These are phyloP conservation scores for Fragaria ananassa DNA, from an alignment of 306 rosid genomes.

Conservation along the genomic window DNA sequence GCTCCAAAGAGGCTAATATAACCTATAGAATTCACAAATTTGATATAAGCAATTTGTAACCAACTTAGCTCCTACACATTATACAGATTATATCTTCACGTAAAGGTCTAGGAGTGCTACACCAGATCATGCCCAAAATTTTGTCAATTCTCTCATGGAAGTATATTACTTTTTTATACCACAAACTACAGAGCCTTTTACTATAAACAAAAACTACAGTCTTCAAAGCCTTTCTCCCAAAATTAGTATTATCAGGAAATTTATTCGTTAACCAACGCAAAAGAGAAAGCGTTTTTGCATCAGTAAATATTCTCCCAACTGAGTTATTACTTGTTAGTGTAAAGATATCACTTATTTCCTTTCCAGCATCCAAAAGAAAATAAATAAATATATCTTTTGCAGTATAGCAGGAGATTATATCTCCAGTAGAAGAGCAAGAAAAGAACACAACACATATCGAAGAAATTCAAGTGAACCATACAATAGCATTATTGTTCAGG, in stretches of 20 bases:
- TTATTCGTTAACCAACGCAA: background rate
- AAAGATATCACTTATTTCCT: background rate
- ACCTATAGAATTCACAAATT: slow-evolving; percentile 47
- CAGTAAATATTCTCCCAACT: background rate
- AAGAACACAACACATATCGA: background rate
- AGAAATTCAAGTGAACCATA: background rate
- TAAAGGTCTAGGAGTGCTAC: background rate
- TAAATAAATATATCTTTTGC: background rate
- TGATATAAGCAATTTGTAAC: background rate
- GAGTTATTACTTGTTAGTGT: background rate
- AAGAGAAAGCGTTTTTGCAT: background rate
- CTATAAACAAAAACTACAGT: background rate
- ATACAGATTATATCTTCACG: background rate
- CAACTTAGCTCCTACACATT: background rate
- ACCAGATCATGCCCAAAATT: background rate
- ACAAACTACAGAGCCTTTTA: background rate
- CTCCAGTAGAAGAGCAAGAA: background rate
- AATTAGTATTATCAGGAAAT: background rate
- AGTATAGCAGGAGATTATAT: background rate
- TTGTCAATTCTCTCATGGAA: background rate
- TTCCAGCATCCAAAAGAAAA: background rate
- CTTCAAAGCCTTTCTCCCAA: background rate
- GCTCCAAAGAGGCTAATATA: slow-evolving; percentile 86
- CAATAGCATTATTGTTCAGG: background rate
- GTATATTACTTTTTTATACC: background rate